Base-by-base conservation (phyloP, 2,329 filamentous ascomycete genomes). In the Hymenotorrendiella dingleyae region DNA sequence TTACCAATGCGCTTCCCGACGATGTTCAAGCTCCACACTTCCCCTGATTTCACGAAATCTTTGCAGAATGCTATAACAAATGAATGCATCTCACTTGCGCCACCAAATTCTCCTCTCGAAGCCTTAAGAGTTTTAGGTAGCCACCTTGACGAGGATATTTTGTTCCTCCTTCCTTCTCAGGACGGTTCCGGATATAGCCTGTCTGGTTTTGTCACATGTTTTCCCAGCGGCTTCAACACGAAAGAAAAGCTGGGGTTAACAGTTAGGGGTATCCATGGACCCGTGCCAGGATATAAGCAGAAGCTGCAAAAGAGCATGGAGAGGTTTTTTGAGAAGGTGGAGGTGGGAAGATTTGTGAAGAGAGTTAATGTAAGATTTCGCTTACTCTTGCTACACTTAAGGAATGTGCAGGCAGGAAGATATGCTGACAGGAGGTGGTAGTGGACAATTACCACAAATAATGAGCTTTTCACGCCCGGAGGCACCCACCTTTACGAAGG, bases 271-370 rank as follows among this genome's bases (percentile, higher is more conserved):
- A 79, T 81, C 50, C 77, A 82, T 53, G 58, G 36, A 0, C 77
- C 76, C 0, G 74, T 81, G 0, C 77, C 77, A 0, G 66, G 68
- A 6, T 81, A 80, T 55, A 58, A 52, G 20, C 56, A 64, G 24
- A 79, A 76, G 51, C 52, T 81, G 0, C 70, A 73, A 49, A 68
- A 64, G 26, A 70, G 65, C 36, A 80, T 80, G 77, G 76, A 81
- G 53, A 64, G 72, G 2, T 80, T 75, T 60, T 80, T 81, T 55
- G 65, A 69, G 1, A 56, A 58, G 4, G 40, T 80, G 1, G 67
- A 71, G 7, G 62, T 67, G 1, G 76, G 76, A 0, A 69, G 65
- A 48, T 66, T 72, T 14, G 73, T 80, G 1, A 70, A 70, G 53
- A 59, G 78, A 3, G 64, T 64, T 1, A 82, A 82, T 54, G 50